Conservation (phyloP, 2,329 filamentous ascomycete species). For the Teratosphaeria nubilosa region DNA sequence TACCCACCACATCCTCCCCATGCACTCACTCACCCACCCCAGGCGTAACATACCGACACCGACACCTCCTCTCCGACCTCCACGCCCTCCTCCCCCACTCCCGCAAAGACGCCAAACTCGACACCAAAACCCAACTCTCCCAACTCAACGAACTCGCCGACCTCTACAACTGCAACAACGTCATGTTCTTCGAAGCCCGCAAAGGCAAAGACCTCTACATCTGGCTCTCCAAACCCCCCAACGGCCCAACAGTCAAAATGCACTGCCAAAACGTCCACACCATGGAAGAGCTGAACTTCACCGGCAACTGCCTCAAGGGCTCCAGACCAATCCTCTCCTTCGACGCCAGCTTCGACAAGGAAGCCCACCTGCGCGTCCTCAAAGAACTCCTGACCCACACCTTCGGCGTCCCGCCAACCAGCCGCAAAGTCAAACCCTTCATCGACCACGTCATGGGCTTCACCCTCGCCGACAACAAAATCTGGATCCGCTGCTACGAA, state of each 20-base stretch:
- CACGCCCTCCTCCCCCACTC: conserved; percentile 81
- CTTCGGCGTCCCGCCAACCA: conserved; percentile 83
- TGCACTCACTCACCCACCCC: background rate
- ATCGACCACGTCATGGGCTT: conserved; percentile 92
- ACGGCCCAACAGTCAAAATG: conserved; percentile 64
- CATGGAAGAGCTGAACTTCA: conserved; percentile 94
- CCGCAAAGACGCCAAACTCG: conserved; percentile 91
- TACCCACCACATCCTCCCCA: background rate
- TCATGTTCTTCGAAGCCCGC: conserved; percentile 88
- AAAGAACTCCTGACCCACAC: conserved; percentile 84
- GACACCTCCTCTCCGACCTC: conserved; percentile 85
- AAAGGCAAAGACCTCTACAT: conserved; percentile 92
- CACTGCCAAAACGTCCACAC: conserved; percentile 75
- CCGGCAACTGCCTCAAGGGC: conserved; percentile 92
- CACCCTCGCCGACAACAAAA: conserved; percentile 80
- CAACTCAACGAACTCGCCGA: conserved; percentile 66
- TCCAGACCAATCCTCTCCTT: conserved; percentile 86
- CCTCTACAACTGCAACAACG: conserved; percentile 88
- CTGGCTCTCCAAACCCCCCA: conserved; percentile 86
- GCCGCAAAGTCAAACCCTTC: conserved; percentile 88
- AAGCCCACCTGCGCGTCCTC: conserved; percentile 70
- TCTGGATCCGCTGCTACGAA: conserved; percentile 94
- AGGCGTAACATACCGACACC: conserved; percentile 51
- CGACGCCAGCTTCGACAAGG: conserved; percentile 61
- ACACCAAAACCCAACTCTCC: conserved; percentile 81